These are phyloP conservation scores for Fusarium burgessii DNA, from an alignment of 2,329 filamentous ascomycete species.

Conservation along the genomic window DNA sequence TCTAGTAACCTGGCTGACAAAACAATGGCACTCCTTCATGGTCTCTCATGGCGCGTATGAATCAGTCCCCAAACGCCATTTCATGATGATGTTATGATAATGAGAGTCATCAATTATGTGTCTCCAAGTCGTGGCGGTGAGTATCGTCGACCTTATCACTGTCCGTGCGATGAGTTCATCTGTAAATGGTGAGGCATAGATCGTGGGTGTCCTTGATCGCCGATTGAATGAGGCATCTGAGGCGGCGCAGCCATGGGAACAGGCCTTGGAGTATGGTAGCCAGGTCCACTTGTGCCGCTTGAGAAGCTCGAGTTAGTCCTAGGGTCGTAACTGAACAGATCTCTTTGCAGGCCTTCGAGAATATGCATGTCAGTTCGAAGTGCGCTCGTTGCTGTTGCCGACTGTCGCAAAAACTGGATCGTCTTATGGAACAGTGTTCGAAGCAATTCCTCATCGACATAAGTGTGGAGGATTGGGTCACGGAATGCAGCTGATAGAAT, in stretches of 20 bases:
- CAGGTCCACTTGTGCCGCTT: slow-evolving; percentile 51
- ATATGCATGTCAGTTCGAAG: slow-evolving; percentile 81
- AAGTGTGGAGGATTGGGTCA: slow-evolving; percentile 70
- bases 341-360: slow-evolving; percentile 67
- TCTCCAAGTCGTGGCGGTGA: background rate
- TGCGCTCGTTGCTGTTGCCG: slow-evolving; percentile 79
- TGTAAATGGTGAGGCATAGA: slow-evolving; percentile 45
- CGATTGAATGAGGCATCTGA: slow-evolving; percentile 39
- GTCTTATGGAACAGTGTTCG: slow-evolving; percentile 76
- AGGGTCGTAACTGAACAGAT: slow-evolving; percentile 55
- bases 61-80: slow-evolving; percentile 37
- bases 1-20: slow-evolving; percentile 14
- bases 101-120: slow-evolving; percentile 27
- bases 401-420: slow-evolving; percentile 78
- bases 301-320: slow-evolving; percentile 58
- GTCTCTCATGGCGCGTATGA: slow-evolving; percentile 25
- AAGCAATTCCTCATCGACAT: slow-evolving; percentile 69
- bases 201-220: slow-evolving; percentile 41
- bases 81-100: slow-evolving; percentile 39
- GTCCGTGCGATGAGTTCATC: slow-evolving; percentile 39
- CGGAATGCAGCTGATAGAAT: slow-evolving; percentile 86
- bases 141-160: slow-evolving; percentile 13
- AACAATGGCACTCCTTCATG: slow-evolving; percentile 24
- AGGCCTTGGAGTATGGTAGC: slow-evolving; percentile 45
- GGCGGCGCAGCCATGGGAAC: slow-evolving; percentile 42